These are phyloP conservation scores for Talaromyces wortmannii DNA, from an alignment of 495 filamentous ascomycete species.

Conservation along the genomic window DNA sequence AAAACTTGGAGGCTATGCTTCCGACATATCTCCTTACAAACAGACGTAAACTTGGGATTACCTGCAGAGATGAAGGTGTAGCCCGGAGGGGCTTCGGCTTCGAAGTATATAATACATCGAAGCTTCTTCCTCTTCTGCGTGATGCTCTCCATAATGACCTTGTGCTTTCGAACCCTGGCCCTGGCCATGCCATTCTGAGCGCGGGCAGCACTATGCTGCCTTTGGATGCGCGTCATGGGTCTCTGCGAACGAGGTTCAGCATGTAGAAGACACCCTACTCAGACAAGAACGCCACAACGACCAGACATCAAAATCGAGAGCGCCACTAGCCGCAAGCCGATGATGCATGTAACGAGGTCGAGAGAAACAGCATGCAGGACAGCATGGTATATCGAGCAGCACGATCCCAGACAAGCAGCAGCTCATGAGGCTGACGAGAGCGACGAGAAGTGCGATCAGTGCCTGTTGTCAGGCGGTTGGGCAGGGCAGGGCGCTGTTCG, in stretches of 20 bases:
- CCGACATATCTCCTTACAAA: conserved; percentile 75
- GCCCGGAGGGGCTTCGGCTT: conserved; percentile 58
- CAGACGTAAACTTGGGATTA: conserved; percentile 63
- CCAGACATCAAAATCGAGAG: too few species aligned
- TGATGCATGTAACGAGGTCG: too few species aligned
- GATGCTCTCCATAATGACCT: conserved; percentile 51
- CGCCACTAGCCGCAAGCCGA: too few species aligned
- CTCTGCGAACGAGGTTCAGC: background rate
- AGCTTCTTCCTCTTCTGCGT: conserved; percentile 56
- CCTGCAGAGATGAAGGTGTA: conserved; percentile 82
- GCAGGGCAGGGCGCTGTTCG: too few species aligned
- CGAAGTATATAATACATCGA: conserved; percentile 45
- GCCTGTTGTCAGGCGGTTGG: too few species aligned
- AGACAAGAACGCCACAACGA: too few species aligned
- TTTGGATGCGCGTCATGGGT: conserved; percentile 30
- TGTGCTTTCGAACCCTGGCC: conserved; percentile 41
- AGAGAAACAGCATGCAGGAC: too few species aligned
- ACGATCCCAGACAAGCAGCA: too few species aligned
- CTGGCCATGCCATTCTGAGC: conserved; percentile 22
- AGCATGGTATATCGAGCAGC: too few species aligned
- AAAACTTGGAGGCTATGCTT: conserved; percentile 60
- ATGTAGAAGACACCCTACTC: background rate
- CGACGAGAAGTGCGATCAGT: too few species aligned
- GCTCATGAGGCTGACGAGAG: too few species aligned
- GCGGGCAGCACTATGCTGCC: conserved; percentile 24